A percentile compares a stretch with the other conserved stretches of the same genome.
Conservation (phyloP, 768 basidiomycete species). For the Pisolithus albus region DNA sequence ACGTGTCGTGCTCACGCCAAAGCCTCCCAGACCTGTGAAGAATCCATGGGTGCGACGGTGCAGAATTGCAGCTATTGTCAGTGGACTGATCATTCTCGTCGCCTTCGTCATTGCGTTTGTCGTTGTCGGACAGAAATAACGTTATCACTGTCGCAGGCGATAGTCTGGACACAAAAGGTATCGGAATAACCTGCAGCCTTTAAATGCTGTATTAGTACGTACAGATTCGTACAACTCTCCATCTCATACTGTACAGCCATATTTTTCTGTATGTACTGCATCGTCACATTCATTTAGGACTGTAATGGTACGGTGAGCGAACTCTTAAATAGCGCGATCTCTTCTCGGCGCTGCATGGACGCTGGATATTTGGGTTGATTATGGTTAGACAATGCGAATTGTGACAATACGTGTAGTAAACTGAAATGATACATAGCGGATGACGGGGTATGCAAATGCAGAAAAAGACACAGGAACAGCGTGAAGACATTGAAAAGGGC, state of each 20-base stretch:
- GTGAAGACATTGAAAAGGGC: neutral
- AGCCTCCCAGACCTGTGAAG: constrained; percentile 13
- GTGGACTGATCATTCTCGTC: constrained; percentile 39
- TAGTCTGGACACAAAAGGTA: neutral
- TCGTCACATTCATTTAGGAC: no score
- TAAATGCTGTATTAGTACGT: no score
- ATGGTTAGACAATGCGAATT: neutral
- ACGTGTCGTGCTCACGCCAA: constrained; percentile 14
- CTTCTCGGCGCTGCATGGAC: no score
- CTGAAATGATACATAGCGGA: constrained; percentile 1
- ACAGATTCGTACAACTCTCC: no score
- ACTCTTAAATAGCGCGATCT: no score
- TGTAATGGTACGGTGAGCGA: no score
- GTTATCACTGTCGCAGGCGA: neutral
- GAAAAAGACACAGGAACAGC: neutral
- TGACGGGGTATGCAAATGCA: constrained; percentile 1
- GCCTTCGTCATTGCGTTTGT: constrained; percentile 49
- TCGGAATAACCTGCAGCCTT: neutral
- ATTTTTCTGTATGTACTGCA: no score
- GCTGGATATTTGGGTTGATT: neutral
- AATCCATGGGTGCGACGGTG: constrained; percentile 39
- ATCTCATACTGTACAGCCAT: no score
- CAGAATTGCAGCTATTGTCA: constrained; percentile 57
- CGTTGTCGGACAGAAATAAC: constrained; percentile 16
- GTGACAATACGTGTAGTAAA: constrained; percentile 2